Evolutionary conservation across 2,329 filamentous ascomycete genomes (phyloP).

Genomic region (Aspergillus thermomutatus): DNA sequence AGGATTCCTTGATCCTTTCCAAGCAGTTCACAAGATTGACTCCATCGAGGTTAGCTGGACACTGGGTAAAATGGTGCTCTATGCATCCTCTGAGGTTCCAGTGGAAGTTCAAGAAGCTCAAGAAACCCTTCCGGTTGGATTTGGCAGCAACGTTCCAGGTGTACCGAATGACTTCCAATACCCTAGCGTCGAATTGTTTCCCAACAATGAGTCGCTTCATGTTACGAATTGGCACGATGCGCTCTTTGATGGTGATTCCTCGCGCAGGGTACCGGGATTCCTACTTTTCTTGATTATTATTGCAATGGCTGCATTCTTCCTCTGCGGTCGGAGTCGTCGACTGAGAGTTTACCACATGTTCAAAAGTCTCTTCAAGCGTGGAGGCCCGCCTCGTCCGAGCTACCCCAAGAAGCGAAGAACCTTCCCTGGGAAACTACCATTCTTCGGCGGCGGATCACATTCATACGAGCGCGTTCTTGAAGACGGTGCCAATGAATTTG

Average conservation of each 20-base stretch:
- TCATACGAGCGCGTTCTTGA: slow-evolving; percentile 84
- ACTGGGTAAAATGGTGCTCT: slow-evolving; percentile 91
- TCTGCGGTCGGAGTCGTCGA: slow-evolving; percentile 76
- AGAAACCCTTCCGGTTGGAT: slow-evolving; percentile 74
- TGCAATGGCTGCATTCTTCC: slow-evolving; percentile 64
- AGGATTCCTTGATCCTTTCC: slow-evolving; percentile 80
- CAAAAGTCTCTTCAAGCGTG: slow-evolving; percentile 31
- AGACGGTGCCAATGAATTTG: slow-evolving; percentile 72
- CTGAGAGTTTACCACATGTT: slow-evolving; percentile 58
- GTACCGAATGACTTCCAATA: slow-evolving; percentile 78
- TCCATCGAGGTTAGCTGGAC: slow-evolving; percentile 96
- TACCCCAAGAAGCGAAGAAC: slow-evolving; percentile 54
- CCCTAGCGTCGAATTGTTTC: slow-evolving; percentile 49
- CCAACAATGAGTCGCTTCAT: slow-evolving; percentile 28
- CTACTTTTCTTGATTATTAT: slow-evolving; percentile 75
- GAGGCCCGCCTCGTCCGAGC: slow-evolving; percentile 30
- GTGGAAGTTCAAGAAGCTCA: slow-evolving; percentile 55
- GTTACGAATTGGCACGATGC: slow-evolving; percentile 58
- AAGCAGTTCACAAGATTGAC: slow-evolving; percentile 87
- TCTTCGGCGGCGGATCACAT: slow-evolving; percentile 33
- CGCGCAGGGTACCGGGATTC: slow-evolving; percentile 69
- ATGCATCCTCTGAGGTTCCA: slow-evolving; percentile 84
- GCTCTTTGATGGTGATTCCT: slow-evolving; percentile 63
- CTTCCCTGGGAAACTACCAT: slow-evolving; percentile 54
- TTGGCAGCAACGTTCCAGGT: slow-evolving; percentile 75